Evolutionary conservation across 345 rosid genomes (phyloP).

Genomic region (Hibiscus syriacus): DNA sequence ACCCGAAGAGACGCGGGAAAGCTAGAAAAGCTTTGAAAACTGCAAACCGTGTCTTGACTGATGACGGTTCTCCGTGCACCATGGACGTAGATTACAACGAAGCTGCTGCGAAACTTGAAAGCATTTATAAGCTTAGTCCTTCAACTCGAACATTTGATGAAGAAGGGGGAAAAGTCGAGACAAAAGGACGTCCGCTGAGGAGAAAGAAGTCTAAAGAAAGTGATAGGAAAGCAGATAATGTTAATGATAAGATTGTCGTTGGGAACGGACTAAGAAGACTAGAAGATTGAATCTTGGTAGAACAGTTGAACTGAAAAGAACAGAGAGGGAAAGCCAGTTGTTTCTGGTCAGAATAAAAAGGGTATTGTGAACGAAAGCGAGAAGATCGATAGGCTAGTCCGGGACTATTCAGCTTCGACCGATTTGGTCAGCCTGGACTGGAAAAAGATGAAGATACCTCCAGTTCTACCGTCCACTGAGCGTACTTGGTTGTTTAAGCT

Average conservation of each 20-base stretch:
- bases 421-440: conserved; percentile 78
- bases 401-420: conserved; percentile 67
- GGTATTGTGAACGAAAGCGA: conserved; percentile 35
- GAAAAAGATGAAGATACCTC: conserved; percentile 95
- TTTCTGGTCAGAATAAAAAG: conserved; percentile 18
- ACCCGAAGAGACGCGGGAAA: conserved; percentile 36
- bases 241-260: conserved; percentile 27
- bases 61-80: conserved; percentile 28
- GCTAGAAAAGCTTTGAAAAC: conserved; percentile 26
- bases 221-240: conserved; percentile 19
- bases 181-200: conserved; percentile 28
- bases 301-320: conserved; percentile 49
- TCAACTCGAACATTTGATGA: conserved; percentile 25
- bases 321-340: conserved; percentile 24
- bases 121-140: conserved; percentile 71
- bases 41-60: conserved; percentile 19
- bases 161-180: conserved; percentile 22
- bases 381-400: conserved; percentile 64
- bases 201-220: conserved; percentile 34
- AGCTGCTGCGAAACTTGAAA: conserved; percentile 88
- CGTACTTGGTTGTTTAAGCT: conserved; percentile 85
- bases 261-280: conserved; percentile 37
- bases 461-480: conserved; percentile 71
- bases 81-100: conserved; percentile 71
- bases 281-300: conserved; percentile 66